Evolutionary conservation across 2,329 filamentous ascomycete species (phyloP), one percentile per base, ranked within the genome.

Genomic region (Magnaporthiopsis poae): DNA sequence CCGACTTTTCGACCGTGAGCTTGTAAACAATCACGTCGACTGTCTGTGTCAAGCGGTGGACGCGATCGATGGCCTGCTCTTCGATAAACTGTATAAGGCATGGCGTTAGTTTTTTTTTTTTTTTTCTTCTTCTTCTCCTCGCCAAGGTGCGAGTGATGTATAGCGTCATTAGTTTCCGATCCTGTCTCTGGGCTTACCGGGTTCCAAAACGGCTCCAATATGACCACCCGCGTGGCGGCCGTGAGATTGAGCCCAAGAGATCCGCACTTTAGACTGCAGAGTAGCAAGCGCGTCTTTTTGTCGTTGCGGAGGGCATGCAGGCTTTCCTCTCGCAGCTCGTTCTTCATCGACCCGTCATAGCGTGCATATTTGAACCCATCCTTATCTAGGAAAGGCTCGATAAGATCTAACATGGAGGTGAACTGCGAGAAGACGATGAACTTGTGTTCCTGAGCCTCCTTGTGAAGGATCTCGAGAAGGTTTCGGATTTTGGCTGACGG

Each of bases 361-460:
- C 95, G 90, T 21, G 91, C 91, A 74, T 90, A 96, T 68, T 84
- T 84, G 76, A 96, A 89, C 18, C 87, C 86, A 18, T 89, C 87
- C 63, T 87, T 84, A 62, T 84, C 83, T 68, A 99, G 82, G 77
- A 98, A 97, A 2, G 95, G 95, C 75, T 98, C 92, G 69, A 99
- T 88, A 35, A 98, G 87, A 79, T 98, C 91, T 62, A 99, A 87
- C 95, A 99, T 99, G 0, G 92, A 95, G 0, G 95, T 99, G 78
- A 99, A 99, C 73, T 98, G 92, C 1, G 92, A 96, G 78, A 99
- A 99, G 69, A 99, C 92, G 73, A 99, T 99, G 74, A 96, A 96
- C 75, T 99, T 99, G 83, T 96, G 91, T 68, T 92, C 83, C 1
- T 83, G 80, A 0, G 88, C 88, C 76, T 99, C 95, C 61, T 86